Evolutionary conservation across 1,284 basidiomycete genomes (phyloP).

Genomic region (Puccinia triticina): DNA sequence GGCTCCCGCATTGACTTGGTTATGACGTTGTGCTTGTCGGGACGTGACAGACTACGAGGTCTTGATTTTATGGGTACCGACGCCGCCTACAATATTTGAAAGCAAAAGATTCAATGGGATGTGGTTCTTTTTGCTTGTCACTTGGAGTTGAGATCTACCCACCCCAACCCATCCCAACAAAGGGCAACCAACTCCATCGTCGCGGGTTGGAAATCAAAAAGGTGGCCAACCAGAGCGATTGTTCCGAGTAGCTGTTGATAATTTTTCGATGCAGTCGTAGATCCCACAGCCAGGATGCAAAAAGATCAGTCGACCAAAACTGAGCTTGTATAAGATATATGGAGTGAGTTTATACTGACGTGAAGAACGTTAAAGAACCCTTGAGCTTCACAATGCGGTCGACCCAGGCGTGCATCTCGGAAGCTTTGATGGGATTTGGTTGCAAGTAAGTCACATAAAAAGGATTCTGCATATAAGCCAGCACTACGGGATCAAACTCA

Average conservation of each 20-base stretch:
- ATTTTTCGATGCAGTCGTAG: too few species aligned
- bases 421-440: neutral
- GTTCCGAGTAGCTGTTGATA: conserved; percentile 25
- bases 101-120: neutral
- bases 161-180: conserved; percentile 30
- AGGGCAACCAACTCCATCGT: conserved; percentile 28
- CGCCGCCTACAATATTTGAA: neutral
- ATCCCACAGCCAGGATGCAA: neutral
- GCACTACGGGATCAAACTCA: neutral
- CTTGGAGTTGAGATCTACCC: neutral
- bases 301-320: neutral
- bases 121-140: neutral
- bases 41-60: neutral
- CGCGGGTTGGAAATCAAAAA: conserved; percentile 27
- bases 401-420: conserved; percentile 43
- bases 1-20: neutral
- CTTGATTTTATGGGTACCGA: neutral
- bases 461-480: neutral
- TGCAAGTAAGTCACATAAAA: neutral
- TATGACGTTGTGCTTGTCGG: neutral
- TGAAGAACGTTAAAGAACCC: conserved; percentile 37
- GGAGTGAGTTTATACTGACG: neutral
- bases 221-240: neutral
- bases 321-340: neutral
- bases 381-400: conserved; percentile 5